A percentile compares a stretch with the other conserved stretches of the same genome.
Conservation (phyloP, 225 moss, liverwort and hornwort genomes). For the Asterella californica region DNA sequence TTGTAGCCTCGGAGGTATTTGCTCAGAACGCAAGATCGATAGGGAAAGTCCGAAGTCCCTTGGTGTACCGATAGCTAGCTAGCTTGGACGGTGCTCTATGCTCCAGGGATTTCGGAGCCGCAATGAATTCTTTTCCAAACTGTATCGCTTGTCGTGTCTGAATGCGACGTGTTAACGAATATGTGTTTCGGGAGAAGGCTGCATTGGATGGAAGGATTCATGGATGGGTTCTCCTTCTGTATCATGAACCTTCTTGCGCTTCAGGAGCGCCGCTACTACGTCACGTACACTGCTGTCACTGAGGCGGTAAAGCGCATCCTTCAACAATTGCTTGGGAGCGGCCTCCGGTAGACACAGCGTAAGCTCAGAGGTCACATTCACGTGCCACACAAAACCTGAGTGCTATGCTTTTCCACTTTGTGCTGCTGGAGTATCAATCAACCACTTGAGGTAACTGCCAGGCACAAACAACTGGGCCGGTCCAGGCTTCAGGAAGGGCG, state of each 20-base stretch:
- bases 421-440: background rate
- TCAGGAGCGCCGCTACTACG: constrained; percentile 5
- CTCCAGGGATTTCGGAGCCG: background rate
- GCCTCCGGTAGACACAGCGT: too few species aligned
- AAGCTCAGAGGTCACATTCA: background rate
- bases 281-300: background rate
- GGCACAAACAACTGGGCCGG: too few species aligned
- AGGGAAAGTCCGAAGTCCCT: too few species aligned
- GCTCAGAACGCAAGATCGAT: background rate
- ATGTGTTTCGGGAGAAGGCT: background rate
- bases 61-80: too few species aligned
- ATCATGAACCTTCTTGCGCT: background rate
- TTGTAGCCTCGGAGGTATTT: background rate
- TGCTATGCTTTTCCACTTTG: background rate
- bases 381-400: background rate
- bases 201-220: background rate
- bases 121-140: background rate
- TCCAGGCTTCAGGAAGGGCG: too few species aligned
- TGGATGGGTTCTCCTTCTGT: background rate
- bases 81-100: background rate
- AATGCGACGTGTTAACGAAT: background rate
- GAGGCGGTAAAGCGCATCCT: background rate
- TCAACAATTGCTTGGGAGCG: background rate
- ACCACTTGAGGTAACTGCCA: too few species aligned
- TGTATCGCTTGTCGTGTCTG: background rate